These are phyloP conservation scores for Polyporus arcularius DNA, from an alignment of 768 basidiomycete genomes.

Conservation along the genomic window DNA sequence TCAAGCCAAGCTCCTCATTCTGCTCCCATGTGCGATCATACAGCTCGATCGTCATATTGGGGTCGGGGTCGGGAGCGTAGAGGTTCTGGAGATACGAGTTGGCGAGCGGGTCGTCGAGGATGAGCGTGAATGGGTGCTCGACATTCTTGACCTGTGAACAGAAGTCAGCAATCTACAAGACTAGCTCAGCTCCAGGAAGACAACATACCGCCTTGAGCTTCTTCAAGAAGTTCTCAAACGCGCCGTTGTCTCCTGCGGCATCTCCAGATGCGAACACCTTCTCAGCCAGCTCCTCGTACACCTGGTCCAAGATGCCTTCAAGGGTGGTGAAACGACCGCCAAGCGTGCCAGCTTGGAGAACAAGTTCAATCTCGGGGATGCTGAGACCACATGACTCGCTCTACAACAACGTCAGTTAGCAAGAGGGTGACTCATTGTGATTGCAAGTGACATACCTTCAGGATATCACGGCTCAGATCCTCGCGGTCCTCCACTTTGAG, in stretches of 20 bases:
- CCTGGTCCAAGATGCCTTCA: slow-evolving; percentile 91
- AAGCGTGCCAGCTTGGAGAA: slow-evolving; percentile 88
- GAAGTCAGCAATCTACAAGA: not conserved
- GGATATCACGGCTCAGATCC: slow-evolving; percentile 88
- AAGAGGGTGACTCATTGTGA: not conserved
- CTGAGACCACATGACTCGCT: slow-evolving; percentile 89
- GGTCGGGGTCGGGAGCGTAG: slow-evolving; percentile 97
- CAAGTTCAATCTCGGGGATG: slow-evolving; percentile 94
- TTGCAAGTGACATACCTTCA: slow-evolving; percentile 63
- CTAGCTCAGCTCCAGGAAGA: not conserved
- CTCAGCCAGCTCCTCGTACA: slow-evolving; percentile 91
- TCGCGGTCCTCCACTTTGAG: slow-evolving; percentile 91
- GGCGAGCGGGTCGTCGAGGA: slow-evolving; percentile 92
- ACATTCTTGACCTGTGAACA: slow-evolving; percentile 69
- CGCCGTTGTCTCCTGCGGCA: slow-evolving; percentile 49
- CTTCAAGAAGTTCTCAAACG: slow-evolving; percentile 77
- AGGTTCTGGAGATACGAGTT: slow-evolving; percentile 96
- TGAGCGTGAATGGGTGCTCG: slow-evolving; percentile 81
- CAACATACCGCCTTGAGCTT: slow-evolving; percentile 71
- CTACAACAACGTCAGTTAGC: slow-evolving; percentile 41
- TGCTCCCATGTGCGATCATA: slow-evolving; percentile 90
- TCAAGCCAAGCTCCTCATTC: slow-evolving; percentile 93
- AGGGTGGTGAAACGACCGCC: slow-evolving; percentile 98
- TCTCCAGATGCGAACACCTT: slow-evolving; percentile 84
- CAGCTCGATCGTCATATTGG: slow-evolving; percentile 80